Percentiles rank a stretch among this genome's conserved stretches.
Evolutionary conservation across 257 asterid genomes (phyloP).

Genomic region (Przewalskia tangutica): DNA sequence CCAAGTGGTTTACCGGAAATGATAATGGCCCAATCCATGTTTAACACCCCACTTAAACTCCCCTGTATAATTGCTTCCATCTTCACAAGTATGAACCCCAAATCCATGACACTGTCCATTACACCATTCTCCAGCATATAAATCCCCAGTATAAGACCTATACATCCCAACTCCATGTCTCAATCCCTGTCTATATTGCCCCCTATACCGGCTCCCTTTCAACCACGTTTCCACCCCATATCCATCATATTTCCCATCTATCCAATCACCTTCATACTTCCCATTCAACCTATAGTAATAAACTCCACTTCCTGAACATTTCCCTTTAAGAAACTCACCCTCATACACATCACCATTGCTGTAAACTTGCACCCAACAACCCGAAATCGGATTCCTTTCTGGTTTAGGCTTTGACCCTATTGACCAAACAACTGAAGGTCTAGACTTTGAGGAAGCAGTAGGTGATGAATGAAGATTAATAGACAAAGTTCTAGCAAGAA

Average conservation of each 20-base stretch:
- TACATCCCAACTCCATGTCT: constrained; percentile 41
- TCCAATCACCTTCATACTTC: constrained; percentile 44
- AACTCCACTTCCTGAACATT: constrained; percentile 42
- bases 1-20: constrained; percentile 24
- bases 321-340: constrained; percentile 44
- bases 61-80: constrained; percentile 38
- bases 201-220: constrained; percentile 34
- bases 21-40: constrained; percentile 42
- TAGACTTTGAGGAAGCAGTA: constrained; percentile 2
- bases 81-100: constrained; percentile 33
- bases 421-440: constrained; percentile 36
- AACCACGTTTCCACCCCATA: constrained; percentile 38
- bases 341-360: constrained; percentile 41
- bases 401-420: constrained; percentile 32
- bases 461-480: constrained; percentile 12
- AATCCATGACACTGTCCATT: constrained; percentile 38
- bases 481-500: constrained; percentile 21
- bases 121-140: constrained; percentile 40
- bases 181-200: constrained; percentile 39
- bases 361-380: constrained; percentile 37
- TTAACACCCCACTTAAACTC: constrained; percentile 40
- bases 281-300: constrained; percentile 38
- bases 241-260: constrained; percentile 37
- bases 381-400: constrained; percentile 20
- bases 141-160: constrained; percentile 29